Percentiles rank a stretch among this genome's conserved stretches.
These are phyloP conservation scores for Erodium moschatum DNA, from an alignment of 441 rosid genomes.

Conservation along the genomic window DNA sequence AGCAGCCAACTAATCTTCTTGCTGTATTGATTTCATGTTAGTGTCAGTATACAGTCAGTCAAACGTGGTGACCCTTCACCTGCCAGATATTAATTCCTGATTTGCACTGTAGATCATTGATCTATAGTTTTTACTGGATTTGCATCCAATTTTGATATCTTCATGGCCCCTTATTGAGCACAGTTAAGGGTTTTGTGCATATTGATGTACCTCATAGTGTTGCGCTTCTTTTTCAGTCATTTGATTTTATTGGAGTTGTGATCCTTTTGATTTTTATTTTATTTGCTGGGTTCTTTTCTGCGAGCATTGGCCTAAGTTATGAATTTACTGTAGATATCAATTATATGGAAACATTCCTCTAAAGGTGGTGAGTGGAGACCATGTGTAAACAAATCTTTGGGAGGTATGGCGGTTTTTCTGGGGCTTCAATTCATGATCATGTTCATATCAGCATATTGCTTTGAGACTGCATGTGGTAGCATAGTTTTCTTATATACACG, in stretches of 20 bases:
- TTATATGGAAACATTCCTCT: slow-evolving; percentile 81
- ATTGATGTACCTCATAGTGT: not conserved
- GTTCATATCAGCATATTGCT: not conserved
- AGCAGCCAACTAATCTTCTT: not conserved
- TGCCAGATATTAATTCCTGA: not conserved
- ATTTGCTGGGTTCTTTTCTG: not conserved
- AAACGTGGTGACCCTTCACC: not conserved
- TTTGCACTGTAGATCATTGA: not conserved
- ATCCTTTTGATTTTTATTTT: not conserved
- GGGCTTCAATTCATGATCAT: not conserved
- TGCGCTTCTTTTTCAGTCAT: not conserved
- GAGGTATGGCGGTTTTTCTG: slow-evolving; percentile 42
- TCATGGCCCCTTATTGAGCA: not conserved
- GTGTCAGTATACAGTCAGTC: not conserved
- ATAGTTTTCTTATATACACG: not conserved
- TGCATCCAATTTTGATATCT: not conserved
- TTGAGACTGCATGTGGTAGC: not conserved
- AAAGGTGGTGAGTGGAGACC: slow-evolving; percentile 77
- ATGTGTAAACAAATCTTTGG: slow-evolving; percentile 52
- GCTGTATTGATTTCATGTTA: not conserved
- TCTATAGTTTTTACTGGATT: not conserved
- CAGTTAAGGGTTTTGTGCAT: not conserved
- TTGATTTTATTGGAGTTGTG: not conserved
- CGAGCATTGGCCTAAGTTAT: slow-evolving; percentile 5
- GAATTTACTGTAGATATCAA: slow-evolving; percentile 47